Percentiles rank a stretch among this genome's conserved stretches.
Conservation (phyloP, 768 basidiomycete species). For the Dentipellis fragilis region DNA sequence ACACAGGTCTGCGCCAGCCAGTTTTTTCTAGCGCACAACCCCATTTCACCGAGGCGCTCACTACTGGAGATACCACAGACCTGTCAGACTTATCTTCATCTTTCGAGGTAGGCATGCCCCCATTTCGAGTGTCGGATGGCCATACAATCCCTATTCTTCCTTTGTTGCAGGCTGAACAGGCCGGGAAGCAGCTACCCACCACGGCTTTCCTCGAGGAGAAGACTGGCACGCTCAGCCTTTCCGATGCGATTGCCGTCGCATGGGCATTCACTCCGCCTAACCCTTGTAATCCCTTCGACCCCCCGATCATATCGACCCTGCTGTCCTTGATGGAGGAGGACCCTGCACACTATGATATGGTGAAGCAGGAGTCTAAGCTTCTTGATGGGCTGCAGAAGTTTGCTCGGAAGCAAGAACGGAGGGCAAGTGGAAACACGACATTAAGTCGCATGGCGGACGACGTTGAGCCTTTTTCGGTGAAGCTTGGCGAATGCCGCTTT, state of each 20-base stretch:
- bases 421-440: conserved; percentile 22
- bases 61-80: not conserved
- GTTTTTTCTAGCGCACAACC: not conserved
- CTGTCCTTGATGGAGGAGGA: conserved; percentile 57
- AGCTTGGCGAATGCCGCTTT: conserved; percentile 55
- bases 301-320: conserved; percentile 48
- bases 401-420: conserved; percentile 33
- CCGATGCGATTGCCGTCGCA: conserved; percentile 50
- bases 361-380: conserved; percentile 40
- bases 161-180: conserved; percentile 9
- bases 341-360: conserved; percentile 49
- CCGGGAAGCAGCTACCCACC: conserved; percentile 5
- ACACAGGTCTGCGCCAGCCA: conserved; percentile 7
- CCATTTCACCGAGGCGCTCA: not conserved
- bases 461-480: conserved; percentile 39
- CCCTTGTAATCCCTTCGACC: conserved; percentile 82
- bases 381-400: conserved; percentile 69
- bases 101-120: conserved; percentile 1
- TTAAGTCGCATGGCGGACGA: conserved; percentile 22
- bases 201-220: conserved; percentile 38
- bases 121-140: conserved; percentile 5
- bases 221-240: conserved; percentile 54
- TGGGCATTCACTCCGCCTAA: conserved; percentile 69
- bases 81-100: not conserved
- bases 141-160: conserved; percentile 3